Percentiles rank a stretch among this genome's conserved stretches.
Evolutionary conservation across 2,329 filamentous ascomycete species (phyloP).

Genomic region (Leptographium wingfieldii): DNA sequence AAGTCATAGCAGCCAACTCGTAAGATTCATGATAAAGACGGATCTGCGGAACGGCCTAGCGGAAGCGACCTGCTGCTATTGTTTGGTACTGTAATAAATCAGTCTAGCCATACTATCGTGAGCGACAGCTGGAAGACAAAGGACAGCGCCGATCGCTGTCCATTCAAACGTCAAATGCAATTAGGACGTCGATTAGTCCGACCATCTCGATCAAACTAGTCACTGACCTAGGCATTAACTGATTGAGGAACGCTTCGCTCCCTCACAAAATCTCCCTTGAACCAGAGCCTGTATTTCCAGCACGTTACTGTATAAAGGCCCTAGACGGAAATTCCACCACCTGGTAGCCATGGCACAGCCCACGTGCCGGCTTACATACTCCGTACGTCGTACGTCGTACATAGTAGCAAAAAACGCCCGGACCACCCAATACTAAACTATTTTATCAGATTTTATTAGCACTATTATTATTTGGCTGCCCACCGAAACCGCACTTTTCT

Average conservation of each 20-base stretch:
- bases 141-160: not conserved
- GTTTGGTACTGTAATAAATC: not conserved
- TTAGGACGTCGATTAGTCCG: not conserved
- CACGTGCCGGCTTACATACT: conserved; percentile 1
- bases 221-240: not conserved
- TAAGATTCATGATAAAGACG: not conserved
- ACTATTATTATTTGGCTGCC: not conserved
- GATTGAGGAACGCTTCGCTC: not conserved
- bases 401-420: not conserved
- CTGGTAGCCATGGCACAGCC: not conserved
- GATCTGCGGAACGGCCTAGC: not conserved
- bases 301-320: not conserved
- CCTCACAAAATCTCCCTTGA: not conserved
- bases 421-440: not conserved
- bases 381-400: too few species aligned
- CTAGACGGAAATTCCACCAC: not conserved
- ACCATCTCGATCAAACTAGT: not conserved
- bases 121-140: not conserved
- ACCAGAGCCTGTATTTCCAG: not conserved
- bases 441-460: not conserved
- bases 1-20: too few species aligned
- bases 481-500: conserved; percentile 2
- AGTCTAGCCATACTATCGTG: not conserved
- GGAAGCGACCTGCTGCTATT: not conserved
- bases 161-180: not conserved